A percentile compares a stretch with the other conserved stretches of the same genome.
These are phyloP conservation scores for Cryptosporidium ryanae DNA, from an alignment of 169 alveolate genomes.

Conservation along the genomic window DNA sequence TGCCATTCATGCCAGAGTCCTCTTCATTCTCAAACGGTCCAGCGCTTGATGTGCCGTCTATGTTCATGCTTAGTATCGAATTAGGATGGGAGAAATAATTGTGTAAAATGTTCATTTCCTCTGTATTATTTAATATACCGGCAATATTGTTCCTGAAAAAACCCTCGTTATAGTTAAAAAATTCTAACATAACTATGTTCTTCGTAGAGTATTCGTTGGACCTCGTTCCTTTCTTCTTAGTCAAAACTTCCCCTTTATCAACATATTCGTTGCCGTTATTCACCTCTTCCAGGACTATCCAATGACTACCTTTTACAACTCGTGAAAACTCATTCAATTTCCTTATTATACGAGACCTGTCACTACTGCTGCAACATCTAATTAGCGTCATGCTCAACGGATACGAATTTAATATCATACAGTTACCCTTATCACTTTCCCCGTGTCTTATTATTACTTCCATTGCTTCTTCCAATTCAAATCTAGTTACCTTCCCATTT, in stretches of 20 bases:
- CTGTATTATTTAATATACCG: slow-evolving; percentile 6
- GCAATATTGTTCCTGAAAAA: slow-evolving; percentile 14
- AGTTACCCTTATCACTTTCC: neutral
- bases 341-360: slow-evolving; percentile 2
- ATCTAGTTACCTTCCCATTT: slow-evolving; percentile 32
- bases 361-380: slow-evolving; percentile 25
- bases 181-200: slow-evolving; percentile 31
- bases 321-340: slow-evolving; percentile 45
- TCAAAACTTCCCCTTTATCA: no score
- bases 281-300: slow-evolving; percentile 55
- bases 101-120: slow-evolving; percentile 30
- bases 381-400: slow-evolving; percentile 47
- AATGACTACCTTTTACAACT: slow-evolving; percentile 51
- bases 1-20: no score
- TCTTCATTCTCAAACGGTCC: neutral
- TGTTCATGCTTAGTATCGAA: slow-evolving; percentile 25
- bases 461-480: slow-evolving; percentile 53
- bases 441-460: slow-evolving; percentile 9
- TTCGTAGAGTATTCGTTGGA: neutral
- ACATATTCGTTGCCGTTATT: neutral
- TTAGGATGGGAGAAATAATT: slow-evolving; percentile 51
- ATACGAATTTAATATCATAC: slow-evolving; percentile 33
- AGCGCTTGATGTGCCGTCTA: neutral
- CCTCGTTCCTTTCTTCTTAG: no score
- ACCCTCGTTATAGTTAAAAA: slow-evolving; percentile 48